These are phyloP conservation scores for Tuber magnatum DNA, from an alignment of 495 filamentous ascomycete genomes.

Conservation along the genomic window DNA sequence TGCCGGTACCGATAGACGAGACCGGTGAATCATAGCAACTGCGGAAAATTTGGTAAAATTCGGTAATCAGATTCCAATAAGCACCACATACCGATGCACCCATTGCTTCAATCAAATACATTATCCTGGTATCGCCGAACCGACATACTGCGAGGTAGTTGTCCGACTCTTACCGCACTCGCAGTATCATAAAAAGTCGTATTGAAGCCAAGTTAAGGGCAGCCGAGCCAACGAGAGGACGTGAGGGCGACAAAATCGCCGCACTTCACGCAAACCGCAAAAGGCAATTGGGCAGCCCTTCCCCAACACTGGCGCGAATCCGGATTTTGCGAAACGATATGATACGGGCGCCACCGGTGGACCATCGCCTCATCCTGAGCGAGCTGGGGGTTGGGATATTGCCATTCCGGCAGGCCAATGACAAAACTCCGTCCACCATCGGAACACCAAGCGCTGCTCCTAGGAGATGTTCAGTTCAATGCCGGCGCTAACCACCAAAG, in stretches of 20 bases:
- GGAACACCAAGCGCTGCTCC: background rate
- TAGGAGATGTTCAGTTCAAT: background rate
- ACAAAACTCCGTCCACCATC: background rate
- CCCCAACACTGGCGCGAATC: no score
- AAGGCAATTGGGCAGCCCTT: no score
- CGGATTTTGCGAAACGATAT: no score
- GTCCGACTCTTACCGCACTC: background rate
- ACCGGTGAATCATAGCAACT: background rate
- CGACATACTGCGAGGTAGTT: background rate
- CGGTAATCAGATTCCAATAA: background rate
- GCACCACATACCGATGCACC: background rate
- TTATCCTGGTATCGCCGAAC: no score
- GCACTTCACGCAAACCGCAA: no score
- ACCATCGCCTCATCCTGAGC: background rate
- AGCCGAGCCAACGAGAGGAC: no score
- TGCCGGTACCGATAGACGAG: background rate
- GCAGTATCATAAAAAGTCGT: no score
- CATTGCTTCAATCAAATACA: no score
- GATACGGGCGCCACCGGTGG: no score
- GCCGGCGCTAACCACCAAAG: background rate
- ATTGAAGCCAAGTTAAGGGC: no score
- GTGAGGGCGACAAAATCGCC: no score
- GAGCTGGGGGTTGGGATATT: background rate
- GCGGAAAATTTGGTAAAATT: background rate
- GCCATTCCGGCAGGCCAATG: background rate